A percentile compares a stretch with the other conserved stretches of the same genome.
Evolutionary conservation across 2,329 filamentous ascomycete genomes (phyloP).

Genomic region (Pseudomassariella vexata): DNA sequence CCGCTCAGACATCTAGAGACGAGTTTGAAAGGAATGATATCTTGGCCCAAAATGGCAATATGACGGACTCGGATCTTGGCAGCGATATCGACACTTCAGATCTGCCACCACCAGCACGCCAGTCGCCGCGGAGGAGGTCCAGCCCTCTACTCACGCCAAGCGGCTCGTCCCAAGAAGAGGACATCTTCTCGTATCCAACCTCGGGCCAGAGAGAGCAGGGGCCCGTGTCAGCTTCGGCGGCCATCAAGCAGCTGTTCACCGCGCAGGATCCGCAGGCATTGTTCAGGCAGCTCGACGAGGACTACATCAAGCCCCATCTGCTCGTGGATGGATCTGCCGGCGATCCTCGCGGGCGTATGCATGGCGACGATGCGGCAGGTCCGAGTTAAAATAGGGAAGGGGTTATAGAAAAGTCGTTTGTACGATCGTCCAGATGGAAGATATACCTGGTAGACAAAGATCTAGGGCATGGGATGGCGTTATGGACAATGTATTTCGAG

Average conservation of each 20-base stretch:
- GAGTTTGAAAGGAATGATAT: conserved; percentile 54
- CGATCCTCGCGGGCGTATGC: conserved; percentile 12
- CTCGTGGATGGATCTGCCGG: conserved; percentile 61
- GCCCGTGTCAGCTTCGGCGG: conserved; percentile 65
- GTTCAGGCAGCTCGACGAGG: conserved; percentile 90
- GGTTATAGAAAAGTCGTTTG: not conserved
- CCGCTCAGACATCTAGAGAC: conserved; percentile 26
- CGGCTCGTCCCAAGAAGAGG: conserved; percentile 18
- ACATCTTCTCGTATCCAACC: conserved; percentile 27
- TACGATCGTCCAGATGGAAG: too few relatives aligned
- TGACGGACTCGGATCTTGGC: conserved; percentile 53
- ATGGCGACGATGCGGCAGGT: conserved; percentile 21
- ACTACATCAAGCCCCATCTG: conserved; percentile 89
- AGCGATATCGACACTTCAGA: conserved; percentile 63
- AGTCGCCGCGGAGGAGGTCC: conserved; percentile 31
- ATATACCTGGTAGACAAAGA: too few relatives aligned
- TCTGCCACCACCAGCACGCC: conserved; percentile 54
- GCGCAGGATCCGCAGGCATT: conserved; percentile 84
- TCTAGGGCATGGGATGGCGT: not conserved
- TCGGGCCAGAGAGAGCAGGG: conserved; percentile 26
- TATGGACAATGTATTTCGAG: not conserved
- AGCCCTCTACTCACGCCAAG: conserved; percentile 30
- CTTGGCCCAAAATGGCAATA: conserved; percentile 38
- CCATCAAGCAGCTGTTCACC: conserved; percentile 75
- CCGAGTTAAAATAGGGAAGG: conserved; percentile 6